Base-by-base conservation (phyloP, 108 stramenopile genomes). In the Cyclostephanos invisitatus region DNA sequence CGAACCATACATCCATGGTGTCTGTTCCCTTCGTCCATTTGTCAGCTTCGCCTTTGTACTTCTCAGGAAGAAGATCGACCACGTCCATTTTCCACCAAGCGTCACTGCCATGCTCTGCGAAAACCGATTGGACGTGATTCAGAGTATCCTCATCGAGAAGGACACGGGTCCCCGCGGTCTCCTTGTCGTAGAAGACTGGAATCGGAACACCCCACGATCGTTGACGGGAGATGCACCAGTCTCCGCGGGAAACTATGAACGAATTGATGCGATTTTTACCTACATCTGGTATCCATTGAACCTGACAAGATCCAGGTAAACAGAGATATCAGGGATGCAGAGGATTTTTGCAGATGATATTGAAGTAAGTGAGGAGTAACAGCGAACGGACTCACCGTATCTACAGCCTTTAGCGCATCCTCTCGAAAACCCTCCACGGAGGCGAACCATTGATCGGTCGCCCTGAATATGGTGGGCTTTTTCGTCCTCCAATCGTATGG, bases 1-100 rank as follows among this genome's bases (percentile, higher is more conserved):
- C 98, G 74, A 99, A 99, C 98, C 98, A 99, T 15, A 99, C 98
- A 77, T 99, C 98, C 96, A 99, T 97, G 27, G 98, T 99, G 86
- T 99, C 98, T 17, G 91, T 95, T n/a, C 98, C 98, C 62, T 91
- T 92, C 50, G 81, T 86, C 93, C 92, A 97, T 49, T 97, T 96
- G 54, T 89, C 95, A 9, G 96, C 96, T 62, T 91, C 80, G 36
- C 59, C 85, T 58, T 86, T 89, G 47, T 92, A 89, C 67, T 71
- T 78, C 37, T 92, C 89, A 11, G 98, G 98, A 20, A 98, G 84
- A 11, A 98, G 86, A 55, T 98, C 98, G 24, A 73, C 80, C 36
- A 84, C 88, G 56, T 91, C 91, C 85, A 97, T 82, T 61, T 77
- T 93, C 92, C 94, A 99, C 98, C 98, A 99, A 20, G 95, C 96